These are phyloP conservation scores for Verruconis gallopava DNA, from an alignment of 2,329 filamentous ascomycete genomes.

Conservation along the genomic window DNA sequence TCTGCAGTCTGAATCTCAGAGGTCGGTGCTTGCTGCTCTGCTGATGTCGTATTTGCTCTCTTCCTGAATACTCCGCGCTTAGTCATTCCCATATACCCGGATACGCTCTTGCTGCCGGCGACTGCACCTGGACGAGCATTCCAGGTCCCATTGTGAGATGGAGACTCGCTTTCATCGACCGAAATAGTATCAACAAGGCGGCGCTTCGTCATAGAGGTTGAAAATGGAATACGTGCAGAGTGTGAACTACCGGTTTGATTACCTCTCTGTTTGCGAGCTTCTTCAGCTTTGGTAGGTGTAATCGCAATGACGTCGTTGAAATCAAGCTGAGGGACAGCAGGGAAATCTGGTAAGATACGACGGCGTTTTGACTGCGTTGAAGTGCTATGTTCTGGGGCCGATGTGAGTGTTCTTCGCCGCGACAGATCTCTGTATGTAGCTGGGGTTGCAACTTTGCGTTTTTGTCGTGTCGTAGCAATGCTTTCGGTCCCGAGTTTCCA, in stretches of 20 bases:
- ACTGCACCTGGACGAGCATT: neutral
- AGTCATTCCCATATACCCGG: conserved; percentile 7
- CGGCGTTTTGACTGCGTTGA: too few species aligned
- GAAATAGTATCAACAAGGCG: neutral
- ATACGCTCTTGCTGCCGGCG: neutral
- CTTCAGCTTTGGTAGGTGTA: neutral
- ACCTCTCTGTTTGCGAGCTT: neutral
- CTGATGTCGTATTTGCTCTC: conserved; percentile 1
- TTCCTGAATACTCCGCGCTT: conserved; percentile 9
- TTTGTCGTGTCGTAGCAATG: too few species aligned
- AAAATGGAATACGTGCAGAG: too few species aligned
- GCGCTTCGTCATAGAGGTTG: neutral
- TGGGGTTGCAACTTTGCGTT: too few species aligned
- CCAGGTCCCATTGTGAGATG: neutral
- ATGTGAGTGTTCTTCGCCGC: too few species aligned
- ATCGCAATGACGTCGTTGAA: neutral
- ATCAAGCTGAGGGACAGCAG: neutral
- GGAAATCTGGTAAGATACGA: neutral
- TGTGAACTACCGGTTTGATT: too few species aligned
- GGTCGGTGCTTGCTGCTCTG: neutral
- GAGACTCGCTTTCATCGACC: neutral
- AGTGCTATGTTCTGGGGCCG: too few species aligned
- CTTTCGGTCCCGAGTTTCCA: too few species aligned
- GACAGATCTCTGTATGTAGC: too few species aligned
- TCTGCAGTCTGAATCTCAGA: neutral